Percentiles rank a stretch among this genome's conserved stretches.
These are phyloP conservation scores for Lophiotrema nucula DNA, from an alignment of 495 filamentous ascomycete genomes.

Conservation along the genomic window DNA sequence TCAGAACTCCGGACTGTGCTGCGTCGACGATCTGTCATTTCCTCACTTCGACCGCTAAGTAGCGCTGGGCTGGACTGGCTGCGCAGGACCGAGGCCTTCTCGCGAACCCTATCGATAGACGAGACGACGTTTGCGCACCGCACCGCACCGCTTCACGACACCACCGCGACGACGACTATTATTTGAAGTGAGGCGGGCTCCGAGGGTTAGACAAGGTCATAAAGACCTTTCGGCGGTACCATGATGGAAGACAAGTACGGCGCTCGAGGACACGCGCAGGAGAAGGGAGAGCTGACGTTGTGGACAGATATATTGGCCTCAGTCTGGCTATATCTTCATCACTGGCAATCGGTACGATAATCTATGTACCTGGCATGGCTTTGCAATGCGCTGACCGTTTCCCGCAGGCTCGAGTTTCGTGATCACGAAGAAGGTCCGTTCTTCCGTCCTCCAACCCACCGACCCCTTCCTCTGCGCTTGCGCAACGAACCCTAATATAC, in stretches of 20 bases:
- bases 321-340: constrained; percentile 86
- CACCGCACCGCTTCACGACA: background rate
- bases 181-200: no score
- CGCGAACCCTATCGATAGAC: constrained; percentile 29
- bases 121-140: background rate
- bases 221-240: constrained; percentile 40
- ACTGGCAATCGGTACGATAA: constrained; percentile 80
- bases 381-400: constrained; percentile 35
- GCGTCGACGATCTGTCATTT: no score
- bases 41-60: no score
- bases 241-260: constrained; percentile 88
- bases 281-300: constrained; percentile 27
- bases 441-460: constrained; percentile 1
- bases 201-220: background rate
- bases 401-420: constrained; percentile 81
- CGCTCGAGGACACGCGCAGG: background rate
- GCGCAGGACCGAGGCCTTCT: no score
- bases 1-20: no score
- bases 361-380: no score
- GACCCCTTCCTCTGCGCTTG: background rate
- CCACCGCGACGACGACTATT: constrained; percentile 21
- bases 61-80: no score
- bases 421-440: constrained; percentile 83
- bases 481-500: background rate
- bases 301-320: constrained; percentile 83